Evolutionary conservation across 768 basidiomycete species (phyloP), one percentile per base, ranked within the genome.

Genomic region (Suillus fuscotomentosus): DNA sequence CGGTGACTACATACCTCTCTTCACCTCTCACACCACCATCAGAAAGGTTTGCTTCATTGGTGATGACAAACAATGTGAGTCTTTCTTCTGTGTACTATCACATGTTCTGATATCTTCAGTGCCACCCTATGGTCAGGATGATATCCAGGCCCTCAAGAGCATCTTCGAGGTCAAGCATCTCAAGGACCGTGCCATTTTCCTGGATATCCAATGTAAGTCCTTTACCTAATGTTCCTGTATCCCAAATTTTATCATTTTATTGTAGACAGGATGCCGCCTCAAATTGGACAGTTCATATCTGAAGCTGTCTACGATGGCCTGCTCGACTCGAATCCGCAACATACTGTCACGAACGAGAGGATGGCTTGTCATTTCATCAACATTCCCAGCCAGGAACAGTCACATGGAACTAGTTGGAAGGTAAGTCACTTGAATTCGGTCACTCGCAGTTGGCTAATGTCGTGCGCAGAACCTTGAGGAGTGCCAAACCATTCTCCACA

Each of bases 221-320:
- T 63, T 11, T 60, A 15, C 14, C 24, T 3, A 41, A 24, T 50
- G 10, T 61, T 64, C 34, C n/a, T 9, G 24, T 62, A 11, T 14
- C 2, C 38, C 59, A 34, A 34, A 31, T 42, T 73, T 36, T 67
- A 63, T 51, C 42, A 60, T 14, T 53, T 69, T 62, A 43, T 54
- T 63, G 27, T 63, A 94, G 93, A 94, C 68, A 86, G 93, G 1
- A 92, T 95, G 91, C 92, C 92, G 60, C 85, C 88, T 60, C 85
- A 91, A 67, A 88, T 93, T 79, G 91, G 92, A 27, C 69, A 79
- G 4, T 86, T 92, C 51, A 89, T 95, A 47, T 93, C 91, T 22
- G 70, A 82, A 62, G 79, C 79, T 63, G 80, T 94, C 4, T 94
- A 95, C 78, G 76, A 88, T 27, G 69, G 76, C 15, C 70, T 86